These are phyloP conservation scores for Saprolegnia diclina DNA, from an alignment of 352 stramenopile species.

Conservation along the genomic window DNA sequence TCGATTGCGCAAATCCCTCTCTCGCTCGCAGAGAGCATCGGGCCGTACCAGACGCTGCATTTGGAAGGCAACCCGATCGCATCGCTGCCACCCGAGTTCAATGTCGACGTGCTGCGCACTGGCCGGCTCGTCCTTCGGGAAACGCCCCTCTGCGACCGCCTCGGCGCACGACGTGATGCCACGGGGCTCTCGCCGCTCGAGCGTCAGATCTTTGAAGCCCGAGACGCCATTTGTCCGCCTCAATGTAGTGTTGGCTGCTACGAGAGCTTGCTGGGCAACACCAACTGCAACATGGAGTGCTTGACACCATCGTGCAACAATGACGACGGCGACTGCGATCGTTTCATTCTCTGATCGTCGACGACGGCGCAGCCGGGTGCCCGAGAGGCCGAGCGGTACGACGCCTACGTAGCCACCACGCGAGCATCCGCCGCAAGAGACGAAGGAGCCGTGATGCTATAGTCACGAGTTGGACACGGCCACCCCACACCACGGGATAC, in stretches of 20 bases:
- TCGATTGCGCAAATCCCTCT: neutral
- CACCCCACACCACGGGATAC: too few species aligned
- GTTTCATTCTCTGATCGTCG: neutral
- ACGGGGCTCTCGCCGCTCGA: neutral
- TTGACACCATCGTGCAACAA: constrained; percentile 8
- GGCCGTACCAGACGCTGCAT: neutral
- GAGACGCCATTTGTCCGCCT: neutral
- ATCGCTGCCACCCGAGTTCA: neutral
- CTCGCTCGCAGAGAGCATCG: neutral
- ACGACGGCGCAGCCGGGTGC: too few species aligned
- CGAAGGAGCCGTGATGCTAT: too few species aligned
- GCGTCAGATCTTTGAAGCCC: neutral
- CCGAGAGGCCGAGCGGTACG: too few species aligned
- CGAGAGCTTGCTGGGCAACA: neutral
- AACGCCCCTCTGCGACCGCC: constrained; percentile 9
- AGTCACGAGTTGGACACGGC: too few species aligned
- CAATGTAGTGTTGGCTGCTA: constrained; percentile 10
- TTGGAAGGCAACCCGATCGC: constrained; percentile 15
- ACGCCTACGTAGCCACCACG: too few species aligned
- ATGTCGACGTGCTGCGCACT: neutral
- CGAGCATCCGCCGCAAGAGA: too few species aligned
- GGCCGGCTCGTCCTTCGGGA: neutral
- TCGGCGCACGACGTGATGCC: neutral
- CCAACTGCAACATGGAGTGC: constrained; percentile 14
- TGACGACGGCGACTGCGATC: neutral